These are phyloP conservation scores for Sphagnum magellanicum DNA, from an alignment of 228 moss, liverwort and hornwort species.

Conservation along the genomic window DNA sequence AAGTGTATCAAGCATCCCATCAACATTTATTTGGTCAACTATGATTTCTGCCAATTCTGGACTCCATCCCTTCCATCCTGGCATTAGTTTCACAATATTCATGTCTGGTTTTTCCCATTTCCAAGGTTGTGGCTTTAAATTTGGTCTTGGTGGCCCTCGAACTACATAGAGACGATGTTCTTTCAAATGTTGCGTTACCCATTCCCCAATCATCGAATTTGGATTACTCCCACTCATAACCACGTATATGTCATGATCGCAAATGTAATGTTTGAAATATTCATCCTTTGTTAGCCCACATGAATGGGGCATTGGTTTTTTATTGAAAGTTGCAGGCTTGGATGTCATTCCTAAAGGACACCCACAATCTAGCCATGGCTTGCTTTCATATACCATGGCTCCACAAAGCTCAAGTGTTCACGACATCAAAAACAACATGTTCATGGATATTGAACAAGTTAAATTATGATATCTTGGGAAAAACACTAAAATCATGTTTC, in stretches of 20 bases:
- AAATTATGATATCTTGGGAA: too few relatives aligned
- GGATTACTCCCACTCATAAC: background rate
- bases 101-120: slow-evolving; percentile 5
- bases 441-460: too few relatives aligned
- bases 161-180: slow-evolving; percentile 7
- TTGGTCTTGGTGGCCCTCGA: slow-evolving; percentile 3
- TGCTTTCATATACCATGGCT: background rate
- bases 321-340: slow-evolving; percentile 1
- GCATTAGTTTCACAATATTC: slow-evolving; percentile 5
- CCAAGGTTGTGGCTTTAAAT: slow-evolving; percentile 1
- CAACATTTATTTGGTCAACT: slow-evolving; percentile 2
- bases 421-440: too few relatives aligned
- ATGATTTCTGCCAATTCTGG: slow-evolving; percentile 7
- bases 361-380: slow-evolving; percentile 13
- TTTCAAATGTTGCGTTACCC: slow-evolving; percentile 4
- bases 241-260: slow-evolving; percentile 7
- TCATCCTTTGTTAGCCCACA: slow-evolving; percentile 7
- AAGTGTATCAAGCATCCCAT: slow-evolving; percentile 2
- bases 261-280: slow-evolving; percentile 5
- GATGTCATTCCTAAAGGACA: slow-evolving; percentile 2
- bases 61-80: slow-evolving; percentile 9
- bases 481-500: too few relatives aligned
- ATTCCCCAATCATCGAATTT: slow-evolving; percentile 2
- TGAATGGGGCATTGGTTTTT: slow-evolving; percentile 3
- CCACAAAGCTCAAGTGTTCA: too few relatives aligned